Base-by-base conservation (phyloP, 129 eudicot genomes). In the Flaveria sonorensis region DNA sequence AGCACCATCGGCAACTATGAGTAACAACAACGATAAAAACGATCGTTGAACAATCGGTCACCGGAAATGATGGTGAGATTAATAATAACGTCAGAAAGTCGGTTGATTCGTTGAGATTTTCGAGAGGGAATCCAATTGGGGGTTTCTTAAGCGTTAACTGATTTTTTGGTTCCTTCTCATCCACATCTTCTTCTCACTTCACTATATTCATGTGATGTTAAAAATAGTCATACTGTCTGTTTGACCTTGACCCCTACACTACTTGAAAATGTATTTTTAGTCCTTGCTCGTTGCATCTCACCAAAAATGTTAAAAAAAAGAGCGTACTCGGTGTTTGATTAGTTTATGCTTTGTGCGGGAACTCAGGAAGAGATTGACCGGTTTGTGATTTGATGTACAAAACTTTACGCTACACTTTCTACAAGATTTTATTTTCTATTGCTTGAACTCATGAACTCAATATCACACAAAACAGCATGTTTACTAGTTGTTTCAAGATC, bases 101-200 rank as follows among this genome's bases (percentile, higher is more conserved):
- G 53, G 78, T 79, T 73, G 72, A 78, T 68, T 72, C 62, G 78
- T 52, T 59, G 71, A 74, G 77, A 81, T 50, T 82, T 43, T 56
- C 77, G 80, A 48, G 81, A 70, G 60, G 60, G 61, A 60, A 79
- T 85, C 77, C 82, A 75, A 78, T 77, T 78, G 71, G 75, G 74
- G 78, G 79, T 57, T 82, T 69, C 67, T 81, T 78, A 42, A 69
- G 72, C 21, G 56, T 79, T 63, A 79, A 71, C 68, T 79, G 78
- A 43, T 23, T 79, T 79, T 84, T 73, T 76, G 71, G 79, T 72
- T 78, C 77, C 43, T 60, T 76, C 85, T 71, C 85, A 81, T 84
- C 88, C 85, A 84, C 85, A 81, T 73, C 81, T 76, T 65, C 72
- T 21, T 81, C 69, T 67, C 60, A 72, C 77, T 71, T 79, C 83